Evolutionary conservation across 192 early-diverging fungal species (phyloP).

Genomic region (Phycomyces nitens): DNA sequence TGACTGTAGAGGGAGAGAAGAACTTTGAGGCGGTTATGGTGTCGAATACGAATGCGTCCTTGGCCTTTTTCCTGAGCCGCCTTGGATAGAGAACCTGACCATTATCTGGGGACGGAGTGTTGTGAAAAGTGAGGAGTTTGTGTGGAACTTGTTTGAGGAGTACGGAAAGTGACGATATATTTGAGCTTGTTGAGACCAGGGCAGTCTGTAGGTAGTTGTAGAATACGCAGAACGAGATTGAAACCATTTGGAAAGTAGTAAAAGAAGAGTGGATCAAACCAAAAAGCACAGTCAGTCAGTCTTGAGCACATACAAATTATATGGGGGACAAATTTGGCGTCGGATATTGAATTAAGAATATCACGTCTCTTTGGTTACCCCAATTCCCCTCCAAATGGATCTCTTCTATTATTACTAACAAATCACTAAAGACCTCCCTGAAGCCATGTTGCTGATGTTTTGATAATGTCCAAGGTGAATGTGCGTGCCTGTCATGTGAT

Average conservation of each 20-base stretch:
- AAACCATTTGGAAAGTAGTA: constrained; percentile 11
- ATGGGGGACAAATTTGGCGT: neutral
- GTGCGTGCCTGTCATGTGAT: too few relatives aligned
- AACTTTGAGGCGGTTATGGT: neutral
- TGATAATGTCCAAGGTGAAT: too few relatives aligned
- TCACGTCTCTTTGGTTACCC: too few relatives aligned
- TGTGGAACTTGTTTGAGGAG: constrained; percentile 3
- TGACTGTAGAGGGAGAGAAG: neutral
- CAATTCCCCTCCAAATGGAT: too few relatives aligned
- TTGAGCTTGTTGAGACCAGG: neutral
- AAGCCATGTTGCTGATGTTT: too few relatives aligned
- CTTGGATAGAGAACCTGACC: neutral
- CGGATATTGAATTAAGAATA: too few relatives aligned
- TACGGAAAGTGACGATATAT: neutral
- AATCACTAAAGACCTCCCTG: too few relatives aligned
- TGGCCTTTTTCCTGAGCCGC: neutral
- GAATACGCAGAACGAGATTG: constrained; percentile 5
- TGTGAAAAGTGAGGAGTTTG: constrained; percentile 3
- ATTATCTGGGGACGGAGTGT: neutral
- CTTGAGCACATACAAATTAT: too few relatives aligned
- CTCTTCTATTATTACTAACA: too few relatives aligned
- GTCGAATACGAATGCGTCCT: neutral
- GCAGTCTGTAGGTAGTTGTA: constrained; percentile 19
- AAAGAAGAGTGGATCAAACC: constrained; percentile 1
- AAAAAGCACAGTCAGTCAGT: neutral